Conservation (phyloP, 805 yeast genomes). For the Candida gorgasii region DNA sequence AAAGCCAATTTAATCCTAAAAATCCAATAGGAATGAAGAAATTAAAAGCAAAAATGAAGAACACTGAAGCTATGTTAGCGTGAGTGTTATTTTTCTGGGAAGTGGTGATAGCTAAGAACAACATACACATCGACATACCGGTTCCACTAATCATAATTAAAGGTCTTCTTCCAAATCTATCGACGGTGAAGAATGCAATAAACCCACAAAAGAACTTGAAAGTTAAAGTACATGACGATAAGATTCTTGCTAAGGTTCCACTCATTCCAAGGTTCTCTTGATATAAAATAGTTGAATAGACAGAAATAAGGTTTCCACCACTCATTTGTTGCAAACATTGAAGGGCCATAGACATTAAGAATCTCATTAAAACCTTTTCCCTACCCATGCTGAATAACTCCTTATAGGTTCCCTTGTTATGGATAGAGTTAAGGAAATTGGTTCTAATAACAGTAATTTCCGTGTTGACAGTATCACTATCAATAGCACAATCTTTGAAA, state of each 20-base stretch:
- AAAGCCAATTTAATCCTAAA: conserved; percentile 48
- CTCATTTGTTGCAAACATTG: conserved; percentile 49
- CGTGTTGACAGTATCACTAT: conserved; percentile 19
- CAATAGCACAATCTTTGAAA: conserved; percentile 18
- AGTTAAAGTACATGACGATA: conserved; percentile 45
- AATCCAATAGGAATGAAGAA: conserved; percentile 34
- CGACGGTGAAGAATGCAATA: conserved; percentile 45
- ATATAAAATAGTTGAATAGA: conserved; percentile 41
- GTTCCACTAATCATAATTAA: conserved; percentile 37
- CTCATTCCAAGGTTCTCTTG: conserved; percentile 43
- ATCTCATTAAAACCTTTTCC: conserved; percentile 46
- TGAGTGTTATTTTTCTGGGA: not conserved
- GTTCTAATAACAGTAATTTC: conserved; percentile 16
- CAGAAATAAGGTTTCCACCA: conserved; percentile 46
- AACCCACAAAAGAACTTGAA: conserved; percentile 40
- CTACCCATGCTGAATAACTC: conserved; percentile 39
- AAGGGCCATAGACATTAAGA: conserved; percentile 38
- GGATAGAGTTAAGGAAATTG: conserved; percentile 2
- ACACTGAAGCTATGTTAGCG: conserved; percentile 18
- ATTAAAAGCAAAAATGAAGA: conserved; percentile 51
- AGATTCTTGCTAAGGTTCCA: conserved; percentile 34
- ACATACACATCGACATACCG: conserved; percentile 45
- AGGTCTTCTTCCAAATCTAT: conserved; percentile 38
- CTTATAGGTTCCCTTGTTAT: conserved; percentile 23
- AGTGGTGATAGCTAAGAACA: conserved; percentile 54